A percentile compares a stretch with the other conserved stretches of the same genome.
Conservation (phyloP, 108 stramenopile genomes). For the Nannochloropsis oceanica region DNA sequence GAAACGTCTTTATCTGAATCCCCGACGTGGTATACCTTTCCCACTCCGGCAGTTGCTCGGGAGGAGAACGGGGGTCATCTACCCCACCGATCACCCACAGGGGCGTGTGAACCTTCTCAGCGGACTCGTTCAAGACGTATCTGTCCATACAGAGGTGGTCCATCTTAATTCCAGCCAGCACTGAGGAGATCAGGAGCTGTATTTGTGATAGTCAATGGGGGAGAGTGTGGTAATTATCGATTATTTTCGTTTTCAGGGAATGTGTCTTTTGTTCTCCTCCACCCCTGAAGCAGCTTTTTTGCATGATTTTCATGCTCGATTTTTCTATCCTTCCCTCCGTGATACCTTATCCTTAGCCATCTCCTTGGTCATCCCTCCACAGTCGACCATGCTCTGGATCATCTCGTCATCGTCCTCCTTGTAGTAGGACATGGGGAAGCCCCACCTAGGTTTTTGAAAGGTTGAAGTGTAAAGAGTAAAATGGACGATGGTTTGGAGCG, state of each 20-base stretch:
- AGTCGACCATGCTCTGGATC: neutral
- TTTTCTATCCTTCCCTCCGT: neutral
- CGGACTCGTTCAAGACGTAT: neutral
- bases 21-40: neutral
- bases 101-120: neutral
- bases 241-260: no score
- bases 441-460: neutral
- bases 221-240: no score
- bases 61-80: neutral
- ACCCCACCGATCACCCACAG: neutral
- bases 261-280: no score
- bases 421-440: neutral
- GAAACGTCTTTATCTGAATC: neutral
- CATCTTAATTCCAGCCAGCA: neutral
- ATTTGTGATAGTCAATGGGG: neutral
- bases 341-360: neutral
- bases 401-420: neutral
- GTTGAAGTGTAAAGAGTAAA: no score
- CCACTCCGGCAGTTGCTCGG: neutral
- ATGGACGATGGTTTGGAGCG: no score
- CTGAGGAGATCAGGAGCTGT: neutral
- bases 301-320: no score
- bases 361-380: neutral
- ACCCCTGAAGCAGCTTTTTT: no score
- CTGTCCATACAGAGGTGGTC: neutral